Percentiles rank a stretch among this genome's conserved stretches.
phyloP scores from a whole-genome alignment of 169 alveolate genomes.

The Miamiensis avidus region DNA sequence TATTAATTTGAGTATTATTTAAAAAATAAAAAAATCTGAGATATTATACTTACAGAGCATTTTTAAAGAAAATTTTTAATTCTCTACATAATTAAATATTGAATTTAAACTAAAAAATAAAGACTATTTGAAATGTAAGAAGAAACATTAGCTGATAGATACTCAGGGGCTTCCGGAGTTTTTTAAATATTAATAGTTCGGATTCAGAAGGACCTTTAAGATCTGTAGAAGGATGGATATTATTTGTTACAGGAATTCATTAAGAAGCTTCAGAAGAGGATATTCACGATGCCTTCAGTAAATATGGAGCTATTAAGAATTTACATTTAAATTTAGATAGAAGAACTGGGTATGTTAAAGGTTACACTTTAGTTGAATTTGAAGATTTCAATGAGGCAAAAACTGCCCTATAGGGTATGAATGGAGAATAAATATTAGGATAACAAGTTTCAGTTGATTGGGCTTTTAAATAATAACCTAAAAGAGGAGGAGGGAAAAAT shows the following conservation, averaged over 20 bases:
- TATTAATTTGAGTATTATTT: too few relatives aligned
- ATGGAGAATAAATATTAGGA: conserved; percentile 49
- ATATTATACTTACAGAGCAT: too few relatives aligned
- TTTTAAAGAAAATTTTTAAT: too few relatives aligned
- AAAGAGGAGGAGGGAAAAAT: conserved; percentile 15
- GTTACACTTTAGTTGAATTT: conserved; percentile 91
- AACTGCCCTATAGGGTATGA: conserved; percentile 73
- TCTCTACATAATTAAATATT: too few relatives aligned
- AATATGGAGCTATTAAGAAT: conserved; percentile 89
- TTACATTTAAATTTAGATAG: conserved; percentile 93
- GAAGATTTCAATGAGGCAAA: conserved; percentile 80
- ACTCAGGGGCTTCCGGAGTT: conserved; percentile 29
- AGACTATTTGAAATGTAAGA: not conserved
- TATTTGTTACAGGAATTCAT: conserved; percentile 87
- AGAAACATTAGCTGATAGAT: conserved; percentile 17
- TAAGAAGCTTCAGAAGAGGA: conserved; percentile 94
- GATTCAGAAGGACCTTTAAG: conserved; percentile 38
- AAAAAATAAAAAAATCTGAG: too few relatives aligned
- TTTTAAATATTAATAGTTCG: conserved; percentile 28
- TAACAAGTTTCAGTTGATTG: conserved; percentile 58
- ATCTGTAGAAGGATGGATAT: conserved; percentile 93
- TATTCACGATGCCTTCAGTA: conserved; percentile 86
- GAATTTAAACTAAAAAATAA: too few relatives aligned
- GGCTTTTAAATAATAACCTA: conserved; percentile 69
- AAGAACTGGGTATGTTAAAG: conserved; percentile 92